These are phyloP conservation scores for Rhizopogon sp. DNA, from an alignment of 768 basidiomycete genomes.

Conservation along the genomic window DNA sequence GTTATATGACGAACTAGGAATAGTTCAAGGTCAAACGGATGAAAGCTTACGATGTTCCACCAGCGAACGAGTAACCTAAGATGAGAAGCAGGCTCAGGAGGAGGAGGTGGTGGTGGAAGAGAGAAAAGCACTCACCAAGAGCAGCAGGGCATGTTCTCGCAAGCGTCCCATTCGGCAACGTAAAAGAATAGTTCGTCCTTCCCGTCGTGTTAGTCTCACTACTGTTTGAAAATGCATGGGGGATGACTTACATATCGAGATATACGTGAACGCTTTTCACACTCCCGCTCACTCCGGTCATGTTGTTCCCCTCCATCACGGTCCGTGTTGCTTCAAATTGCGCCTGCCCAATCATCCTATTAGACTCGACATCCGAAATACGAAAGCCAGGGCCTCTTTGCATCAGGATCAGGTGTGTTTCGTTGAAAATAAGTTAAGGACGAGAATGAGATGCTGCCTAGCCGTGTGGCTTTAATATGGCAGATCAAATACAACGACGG, in stretches of 20 bases:
- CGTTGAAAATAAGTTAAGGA: neutral
- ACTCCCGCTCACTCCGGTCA: conserved; percentile 48
- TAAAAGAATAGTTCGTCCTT: conserved; percentile 63
- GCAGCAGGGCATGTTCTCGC: conserved; percentile 77
- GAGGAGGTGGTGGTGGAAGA: neutral
- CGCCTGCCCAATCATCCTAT: conserved; percentile 60
- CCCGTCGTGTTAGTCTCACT: neutral
- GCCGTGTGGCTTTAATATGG: too few species aligned
- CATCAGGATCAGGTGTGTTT: neutral
- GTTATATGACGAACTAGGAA: neutral
- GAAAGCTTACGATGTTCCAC: conserved; percentile 68
- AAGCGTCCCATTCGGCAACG: conserved; percentile 58
- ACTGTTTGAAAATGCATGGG: neutral
- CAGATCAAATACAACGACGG: too few species aligned
- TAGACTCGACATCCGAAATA: conserved; percentile 72
- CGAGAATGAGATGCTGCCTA: neutral
- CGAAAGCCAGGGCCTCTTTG: conserved; percentile 71
- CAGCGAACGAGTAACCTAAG: conserved; percentile 69
- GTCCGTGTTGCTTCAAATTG: conserved; percentile 67
- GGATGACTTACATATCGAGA: conserved; percentile 56
- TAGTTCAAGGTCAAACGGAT: neutral
- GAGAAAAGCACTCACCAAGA: conserved; percentile 43
- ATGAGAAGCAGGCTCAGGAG: conserved; percentile 1
- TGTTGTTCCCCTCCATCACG: conserved; percentile 47
- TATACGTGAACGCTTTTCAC: conserved; percentile 71